Evolutionary conservation across 495 filamentous ascomycete genomes (phyloP).

Genomic region (Aspergillus affinis): DNA sequence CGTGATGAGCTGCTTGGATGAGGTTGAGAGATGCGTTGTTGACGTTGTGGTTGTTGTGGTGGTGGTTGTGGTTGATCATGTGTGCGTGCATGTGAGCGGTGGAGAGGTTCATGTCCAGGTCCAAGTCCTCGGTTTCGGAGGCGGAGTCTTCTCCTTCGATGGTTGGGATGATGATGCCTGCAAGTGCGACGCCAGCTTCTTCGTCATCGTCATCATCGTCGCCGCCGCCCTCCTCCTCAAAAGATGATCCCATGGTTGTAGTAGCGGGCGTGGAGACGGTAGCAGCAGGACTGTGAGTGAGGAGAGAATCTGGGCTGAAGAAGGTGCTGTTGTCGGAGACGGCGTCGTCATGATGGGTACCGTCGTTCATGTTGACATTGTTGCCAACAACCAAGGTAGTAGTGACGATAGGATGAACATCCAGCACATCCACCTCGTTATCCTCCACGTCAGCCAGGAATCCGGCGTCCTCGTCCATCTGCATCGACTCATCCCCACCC

Average conservation of each 20-base stretch:
- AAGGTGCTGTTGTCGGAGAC: not conserved
- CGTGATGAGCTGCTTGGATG: too few relatives aligned
- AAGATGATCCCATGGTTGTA: not conserved
- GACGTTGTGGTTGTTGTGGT: too few relatives aligned
- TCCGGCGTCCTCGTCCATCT: not conserved
- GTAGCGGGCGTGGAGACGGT: not conserved
- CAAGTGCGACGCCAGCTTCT: too few relatives aligned
- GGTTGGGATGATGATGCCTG: too few relatives aligned
- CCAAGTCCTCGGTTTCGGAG: too few relatives aligned
- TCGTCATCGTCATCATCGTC: not conserved
- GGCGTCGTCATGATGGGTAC: not conserved
- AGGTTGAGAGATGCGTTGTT: not conserved
- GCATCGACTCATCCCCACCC: not conserved
- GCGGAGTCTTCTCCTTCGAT: too few relatives aligned
- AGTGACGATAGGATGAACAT: not conserved
- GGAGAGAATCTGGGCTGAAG: not conserved
- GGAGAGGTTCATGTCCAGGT: too few relatives aligned
- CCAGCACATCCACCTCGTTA: not conserved
- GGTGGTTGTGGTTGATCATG: not conserved
- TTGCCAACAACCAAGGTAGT: not conserved
- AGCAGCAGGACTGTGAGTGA: not conserved
- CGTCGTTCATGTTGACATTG: not conserved
- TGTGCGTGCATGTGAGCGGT: too few relatives aligned
- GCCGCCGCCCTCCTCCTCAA: not conserved
- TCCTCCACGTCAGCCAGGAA: not conserved